Conservation (phyloP, 2,329 filamentous ascomycete species). For the Dryadomyces sulphureus region DNA sequence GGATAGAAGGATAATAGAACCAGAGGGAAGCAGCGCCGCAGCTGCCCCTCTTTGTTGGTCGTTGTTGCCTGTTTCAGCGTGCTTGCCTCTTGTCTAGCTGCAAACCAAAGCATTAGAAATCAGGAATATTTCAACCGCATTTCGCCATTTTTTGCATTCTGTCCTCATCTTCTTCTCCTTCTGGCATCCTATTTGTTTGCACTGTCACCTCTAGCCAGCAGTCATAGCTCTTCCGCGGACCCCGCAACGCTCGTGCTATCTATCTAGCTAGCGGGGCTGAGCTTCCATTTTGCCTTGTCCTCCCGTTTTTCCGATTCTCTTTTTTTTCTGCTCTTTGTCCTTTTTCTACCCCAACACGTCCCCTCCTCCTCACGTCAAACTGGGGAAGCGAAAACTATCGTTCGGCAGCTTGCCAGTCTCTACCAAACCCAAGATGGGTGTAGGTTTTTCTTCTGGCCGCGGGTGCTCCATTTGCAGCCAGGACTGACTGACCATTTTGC, state of each 20-base stretch:
- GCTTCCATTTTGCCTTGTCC: neutral
- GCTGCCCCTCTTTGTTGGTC: neutral
- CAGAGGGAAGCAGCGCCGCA: neutral
- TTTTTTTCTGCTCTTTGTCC: constrained; percentile 7
- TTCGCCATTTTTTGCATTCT: neutral
- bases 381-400: constrained; percentile 55
- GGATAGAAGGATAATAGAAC: neutral
- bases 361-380: constrained; percentile 23
- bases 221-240: neutral
- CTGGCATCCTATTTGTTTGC: neutral
- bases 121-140: neutral
- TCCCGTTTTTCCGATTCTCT: neutral
- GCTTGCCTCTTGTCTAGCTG: neutral
- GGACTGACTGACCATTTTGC: constrained; percentile 3
- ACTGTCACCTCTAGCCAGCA: neutral
- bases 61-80: neutral
- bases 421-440: constrained; percentile 46
- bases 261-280: constrained; percentile 3
- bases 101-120: constrained; percentile 1
- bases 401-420: constrained; percentile 41
- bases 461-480: neutral
- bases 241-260: constrained; percentile 3
- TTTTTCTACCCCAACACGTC: neutral
- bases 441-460: constrained; percentile 24
- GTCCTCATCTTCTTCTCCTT: neutral